Percentiles rank a stretch among this genome's conserved stretches.
phyloP scores from a whole-genome alignment of 495 filamentous ascomycete species.

The Xylaria castorea region DNA sequence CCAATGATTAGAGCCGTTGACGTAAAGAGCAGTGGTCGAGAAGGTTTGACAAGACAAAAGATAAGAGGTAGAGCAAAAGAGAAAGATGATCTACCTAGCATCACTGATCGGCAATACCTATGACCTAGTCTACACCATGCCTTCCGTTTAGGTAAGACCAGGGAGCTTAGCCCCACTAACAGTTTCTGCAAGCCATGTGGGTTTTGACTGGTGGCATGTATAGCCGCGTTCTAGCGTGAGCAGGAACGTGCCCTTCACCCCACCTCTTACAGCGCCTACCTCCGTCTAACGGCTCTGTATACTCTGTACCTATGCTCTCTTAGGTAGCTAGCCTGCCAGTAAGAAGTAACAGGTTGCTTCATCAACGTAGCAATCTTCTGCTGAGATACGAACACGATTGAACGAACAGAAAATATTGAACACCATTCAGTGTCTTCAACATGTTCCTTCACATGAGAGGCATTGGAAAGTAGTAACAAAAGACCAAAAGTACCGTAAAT shows the following conservation, averaged over 20 bases:
- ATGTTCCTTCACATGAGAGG: not conserved
- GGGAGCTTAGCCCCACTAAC: not conserved
- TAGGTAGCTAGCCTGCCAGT: not conserved
- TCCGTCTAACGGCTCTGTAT: too few relatives aligned
- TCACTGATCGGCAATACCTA: not conserved
- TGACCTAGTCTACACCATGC: not conserved
- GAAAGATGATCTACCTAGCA: not conserved
- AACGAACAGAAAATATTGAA: not conserved
- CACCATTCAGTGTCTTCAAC: not conserved
- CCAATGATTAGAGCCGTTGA: not conserved
- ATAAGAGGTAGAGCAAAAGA: not conserved
- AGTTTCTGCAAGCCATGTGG: constrained; percentile 29
- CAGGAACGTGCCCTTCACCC: constrained; percentile 1
- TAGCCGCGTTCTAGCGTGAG: constrained; percentile 10
- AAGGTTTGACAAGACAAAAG: not conserved
- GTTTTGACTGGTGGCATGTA: not conserved
- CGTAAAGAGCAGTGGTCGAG: not conserved
- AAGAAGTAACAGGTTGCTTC: not conserved
- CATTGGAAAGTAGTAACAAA: not conserved
- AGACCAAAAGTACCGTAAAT: not conserved
- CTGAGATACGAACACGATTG: not conserved
- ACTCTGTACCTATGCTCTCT: not conserved
- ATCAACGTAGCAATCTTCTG: too few relatives aligned
- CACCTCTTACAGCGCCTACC: not conserved
- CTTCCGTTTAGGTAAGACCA: constrained; percentile 7